Evolutionary conservation across 306 rosid species (phyloP).

Genomic region (Astragalus glycyphyllos): DNA sequence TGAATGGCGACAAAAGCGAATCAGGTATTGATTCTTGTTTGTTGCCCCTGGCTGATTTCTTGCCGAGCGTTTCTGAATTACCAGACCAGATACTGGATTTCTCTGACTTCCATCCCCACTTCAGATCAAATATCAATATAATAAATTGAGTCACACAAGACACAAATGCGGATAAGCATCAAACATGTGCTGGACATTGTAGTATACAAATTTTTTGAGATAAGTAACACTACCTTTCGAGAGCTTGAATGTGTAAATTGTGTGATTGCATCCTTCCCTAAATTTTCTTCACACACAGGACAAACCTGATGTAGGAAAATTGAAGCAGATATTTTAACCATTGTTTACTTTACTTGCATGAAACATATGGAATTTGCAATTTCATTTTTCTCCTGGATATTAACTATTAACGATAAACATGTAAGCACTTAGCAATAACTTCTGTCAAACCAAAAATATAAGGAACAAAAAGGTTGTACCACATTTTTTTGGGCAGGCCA

Average conservation of each 20-base stretch:
- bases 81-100: conserved; percentile 59
- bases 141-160: conserved; percentile 31
- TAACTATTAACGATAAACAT: background rate
- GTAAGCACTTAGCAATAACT: conserved; percentile 11
- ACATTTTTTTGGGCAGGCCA: conserved; percentile 75
- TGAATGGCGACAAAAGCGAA: conserved; percentile 79
- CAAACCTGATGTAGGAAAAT: conserved; percentile 71
- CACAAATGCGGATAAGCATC: conserved; percentile 35
- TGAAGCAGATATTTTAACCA: conserved; percentile 40
- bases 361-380: no score
- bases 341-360: no score
- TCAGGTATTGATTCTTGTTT: conserved; percentile 64
- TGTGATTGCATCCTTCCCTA: conserved; percentile 72
- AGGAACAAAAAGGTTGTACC: conserved; percentile 51
- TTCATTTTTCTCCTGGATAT: no score
- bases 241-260: conserved; percentile 78
- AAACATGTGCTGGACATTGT: conserved; percentile 6
- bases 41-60: conserved; percentile 56
- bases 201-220: conserved; percentile 27
- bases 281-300: conserved; percentile 83
- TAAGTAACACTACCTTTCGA: conserved; percentile 63
- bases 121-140: conserved; percentile 35
- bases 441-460: background rate
- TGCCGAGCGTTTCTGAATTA: conserved; percentile 61
- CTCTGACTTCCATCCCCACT: conserved; percentile 76